These are phyloP conservation scores for Asterionellopsis glacialis DNA, from an alignment of 108 stramenopile genomes.

Conservation along the genomic window DNA sequence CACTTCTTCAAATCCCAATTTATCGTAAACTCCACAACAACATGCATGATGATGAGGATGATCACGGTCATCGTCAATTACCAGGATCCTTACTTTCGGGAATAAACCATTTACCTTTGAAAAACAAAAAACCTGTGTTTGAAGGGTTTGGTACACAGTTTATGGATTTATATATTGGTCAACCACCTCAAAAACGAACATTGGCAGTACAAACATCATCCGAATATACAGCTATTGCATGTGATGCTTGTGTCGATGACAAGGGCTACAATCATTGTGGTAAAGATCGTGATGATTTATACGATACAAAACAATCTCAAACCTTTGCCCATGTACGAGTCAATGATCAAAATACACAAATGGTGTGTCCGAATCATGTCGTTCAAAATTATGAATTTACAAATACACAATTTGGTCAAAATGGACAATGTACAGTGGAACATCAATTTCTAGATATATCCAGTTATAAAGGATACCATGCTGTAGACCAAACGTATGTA, in stretches of 20 bases:
- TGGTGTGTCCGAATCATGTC: too few species aligned
- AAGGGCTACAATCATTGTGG: constrained; percentile 23
- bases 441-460: constrained; percentile 24
- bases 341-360: background rate
- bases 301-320: background rate
- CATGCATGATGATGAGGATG: too few species aligned
- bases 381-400: background rate
- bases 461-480: constrained; percentile 40
- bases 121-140: background rate
- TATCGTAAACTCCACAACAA: too few species aligned
- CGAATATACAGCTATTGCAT: constrained; percentile 46
- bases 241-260: constrained; percentile 25
- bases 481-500: constrained; percentile 31
- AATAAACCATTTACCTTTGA: too few species aligned
- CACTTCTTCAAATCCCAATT: too few species aligned
- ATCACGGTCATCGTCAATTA: too few species aligned
- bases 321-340: background rate
- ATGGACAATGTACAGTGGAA: constrained; percentile 12
- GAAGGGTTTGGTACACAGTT: constrained; percentile 20
- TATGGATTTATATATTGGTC: constrained; percentile 33
- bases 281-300: background rate
- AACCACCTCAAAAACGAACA: constrained; percentile 34
- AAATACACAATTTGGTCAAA: background rate
- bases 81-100: too few species aligned
- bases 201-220: constrained; percentile 31